Evolutionary conservation across 257 asterid genomes (phyloP), one percentile per base, ranked within the genome.

Genomic region (Solanum ossicruentum): DNA sequence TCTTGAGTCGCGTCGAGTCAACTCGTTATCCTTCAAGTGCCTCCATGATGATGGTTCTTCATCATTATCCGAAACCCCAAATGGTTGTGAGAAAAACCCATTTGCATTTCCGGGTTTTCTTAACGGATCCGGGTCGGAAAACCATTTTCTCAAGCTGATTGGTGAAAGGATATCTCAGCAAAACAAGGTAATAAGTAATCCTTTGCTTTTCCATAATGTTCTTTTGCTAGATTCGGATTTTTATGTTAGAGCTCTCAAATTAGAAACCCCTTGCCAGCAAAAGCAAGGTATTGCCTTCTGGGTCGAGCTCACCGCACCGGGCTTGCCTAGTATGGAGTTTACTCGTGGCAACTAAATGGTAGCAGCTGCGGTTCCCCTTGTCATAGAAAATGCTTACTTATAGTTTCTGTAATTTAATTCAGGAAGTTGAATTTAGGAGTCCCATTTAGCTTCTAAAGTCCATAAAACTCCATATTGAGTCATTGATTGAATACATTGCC

Each of bases 111-210:
- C 52, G 66, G 95, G 88, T 86, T 88, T 84, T 66, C 52, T 79
- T 8, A 81, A 88, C 83, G 93, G 90, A 86, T 86, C 90, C 12
- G 28, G 57, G 21, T 83, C 88, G 21, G 18, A 81, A 61, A 87
- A 89, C 79, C 86, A 81, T 85, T 86, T 87, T 41, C 70, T 88
- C 84, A n/a, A 67, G 72, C 71, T 78, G 78, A 70, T 70, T 17
- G 54, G 52, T 17, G 54, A 70, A 18, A 17, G 2, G 86, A 83
- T 83, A 15, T 72, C 89, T 83, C 86, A 73, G 69, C 90, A 54
- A 23, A 89, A 82, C 55, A 92, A 92, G 97, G 98, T 93, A 77
- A 77, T 26, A 1, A 3, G 6, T 43, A 20, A 10, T 12, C 57
- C 3, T 16, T 16, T 28, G 45, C 8, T 6, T 28, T 26, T 13